Evolutionary conservation across 2,329 filamentous ascomycete species (phyloP), one percentile per base, ranked within the genome.

Genomic region (Rhinocladiella similis): DNA sequence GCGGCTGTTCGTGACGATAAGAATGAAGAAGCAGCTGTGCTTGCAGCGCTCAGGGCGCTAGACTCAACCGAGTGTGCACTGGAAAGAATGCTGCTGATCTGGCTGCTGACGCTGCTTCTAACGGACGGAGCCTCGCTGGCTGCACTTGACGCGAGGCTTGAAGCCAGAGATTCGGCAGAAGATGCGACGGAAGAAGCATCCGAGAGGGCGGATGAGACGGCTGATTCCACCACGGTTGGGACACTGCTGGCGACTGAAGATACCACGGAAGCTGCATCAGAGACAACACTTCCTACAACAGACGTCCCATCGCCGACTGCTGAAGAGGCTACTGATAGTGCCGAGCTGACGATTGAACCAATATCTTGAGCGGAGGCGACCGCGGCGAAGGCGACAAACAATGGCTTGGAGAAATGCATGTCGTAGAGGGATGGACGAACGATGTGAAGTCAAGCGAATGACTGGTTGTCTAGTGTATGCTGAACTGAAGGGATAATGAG

Each of bases 391-490:
- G 59, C 56, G 27, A 62, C 22, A 19, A 62, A 33, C 10, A 62
- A 9, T 6, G 59, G 41, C 56, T 57, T 59, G 29, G 50, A 59
- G 53, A 62, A 55, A 59, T 59, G 59, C 59, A 62, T 62, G 39
- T 38, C 46, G 33, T 39, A 9, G 12, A 20, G 27, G 38, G 39
- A n/a, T 12, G 29, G 29, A 33, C 10, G 29, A 33, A 9, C 2
- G 29, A 33, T 33, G 3, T 33, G 6, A 33, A 10, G 29, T 33
- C 29, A 39, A 38, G 47, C 16, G 39, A 25, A 19, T 9, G 13
- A 25, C 1, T 27, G n/a, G 19, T 19, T 57, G 16, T 13, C n/a
- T 38, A 36, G 45, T 9, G 18, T 45, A 33, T 33, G 29, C 10
- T 12, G 29, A 29, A n/a, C 14, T 19, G 45, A 33, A 18, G 6